phyloP scores from a whole-genome alignment of 2,329 filamentous ascomycete species.

The Sphaerostilbella broomeana region DNA sequence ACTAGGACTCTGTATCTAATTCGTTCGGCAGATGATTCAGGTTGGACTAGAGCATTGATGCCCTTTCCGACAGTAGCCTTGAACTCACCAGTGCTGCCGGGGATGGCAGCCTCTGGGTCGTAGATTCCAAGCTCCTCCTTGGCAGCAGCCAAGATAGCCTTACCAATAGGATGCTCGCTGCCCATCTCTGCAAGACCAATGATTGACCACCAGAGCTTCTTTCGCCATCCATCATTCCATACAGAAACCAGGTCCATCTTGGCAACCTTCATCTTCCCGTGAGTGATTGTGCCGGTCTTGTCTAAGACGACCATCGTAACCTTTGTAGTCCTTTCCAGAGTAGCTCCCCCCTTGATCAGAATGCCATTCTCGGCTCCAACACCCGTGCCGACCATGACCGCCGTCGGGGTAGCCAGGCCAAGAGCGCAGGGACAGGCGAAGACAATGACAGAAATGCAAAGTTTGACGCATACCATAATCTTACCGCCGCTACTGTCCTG shows the following conservation, averaged over 20 bases:
- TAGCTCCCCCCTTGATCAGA: slow-evolving; percentile 92
- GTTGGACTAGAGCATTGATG: slow-evolving; percentile 75
- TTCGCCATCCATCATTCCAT: slow-evolving; percentile 66
- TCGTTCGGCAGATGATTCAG: slow-evolving; percentile 59
- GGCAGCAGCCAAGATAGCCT: slow-evolving; percentile 70
- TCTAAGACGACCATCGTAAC: slow-evolving; percentile 87
- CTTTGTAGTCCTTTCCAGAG: slow-evolving; percentile 83
- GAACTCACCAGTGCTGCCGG: slow-evolving; percentile 82
- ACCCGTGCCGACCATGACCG: slow-evolving; percentile 98
- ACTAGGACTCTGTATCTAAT: slow-evolving; percentile 72
- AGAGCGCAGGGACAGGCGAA: slow-evolving; percentile 96
- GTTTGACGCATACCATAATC: slow-evolving; percentile 92
- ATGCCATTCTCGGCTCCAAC: slow-evolving; percentile 94
- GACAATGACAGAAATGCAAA: slow-evolving; percentile 97
- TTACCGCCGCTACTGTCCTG: slow-evolving; percentile 77
- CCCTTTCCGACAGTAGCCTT: slow-evolving; percentile 77
- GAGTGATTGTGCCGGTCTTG: slow-evolving; percentile 91
- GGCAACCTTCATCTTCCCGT: slow-evolving; percentile 92
- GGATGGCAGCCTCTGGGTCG: slow-evolving; percentile 63
- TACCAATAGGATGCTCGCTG: slow-evolving; percentile 94
- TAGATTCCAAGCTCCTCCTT: slow-evolving; percentile 65
- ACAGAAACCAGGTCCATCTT: slow-evolving; percentile 56
- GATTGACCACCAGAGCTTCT: slow-evolving; percentile 87
- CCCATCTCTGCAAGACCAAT: slow-evolving; percentile 93
- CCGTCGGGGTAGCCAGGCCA: slow-evolving; percentile 91